Conservation (phyloP, 2,329 filamentous ascomycete species). For the Paracamarosporium sp. region DNA sequence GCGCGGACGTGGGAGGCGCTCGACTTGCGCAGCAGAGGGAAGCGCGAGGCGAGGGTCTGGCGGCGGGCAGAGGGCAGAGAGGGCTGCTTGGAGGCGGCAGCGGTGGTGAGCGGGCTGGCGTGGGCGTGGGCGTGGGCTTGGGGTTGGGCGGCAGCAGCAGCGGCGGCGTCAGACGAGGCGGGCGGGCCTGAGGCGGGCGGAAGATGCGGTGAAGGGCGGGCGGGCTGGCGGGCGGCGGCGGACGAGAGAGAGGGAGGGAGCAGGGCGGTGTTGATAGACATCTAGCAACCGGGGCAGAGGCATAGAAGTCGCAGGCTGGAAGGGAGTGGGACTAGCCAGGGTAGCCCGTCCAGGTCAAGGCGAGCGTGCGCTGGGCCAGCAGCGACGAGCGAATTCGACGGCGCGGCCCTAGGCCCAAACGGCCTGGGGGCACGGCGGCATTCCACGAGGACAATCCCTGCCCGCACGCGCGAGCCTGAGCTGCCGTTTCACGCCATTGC, state of each 20-base stretch:
- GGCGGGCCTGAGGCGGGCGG: conserved; percentile 10
- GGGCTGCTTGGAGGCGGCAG: conserved; percentile 2
- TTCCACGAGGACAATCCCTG: conserved; percentile 8
- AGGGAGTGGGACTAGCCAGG: conserved; percentile 44
- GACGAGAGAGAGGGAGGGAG: conserved; percentile 32
- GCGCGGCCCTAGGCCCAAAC: background rate
- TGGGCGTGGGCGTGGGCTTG: conserved; percentile 4
- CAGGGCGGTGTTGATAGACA: conserved; percentile 42
- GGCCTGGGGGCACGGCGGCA: conserved; percentile 2
- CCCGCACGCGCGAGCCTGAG: conserved; percentile 3
- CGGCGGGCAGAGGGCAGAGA: conserved; percentile 18
- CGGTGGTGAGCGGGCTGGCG: conserved; percentile 8
- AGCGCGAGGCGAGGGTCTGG: conserved; percentile 40
- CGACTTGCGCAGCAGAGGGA: conserved; percentile 42
- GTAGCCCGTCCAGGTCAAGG: conserved; percentile 27
- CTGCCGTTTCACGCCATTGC: background rate
- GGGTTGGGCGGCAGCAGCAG: too few species aligned
- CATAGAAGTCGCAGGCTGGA: conserved; percentile 39
- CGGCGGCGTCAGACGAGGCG: conserved; percentile 8
- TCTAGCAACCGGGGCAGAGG: conserved; percentile 39
- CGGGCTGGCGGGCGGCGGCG: conserved; percentile 22
- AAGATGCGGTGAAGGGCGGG: conserved; percentile 9
- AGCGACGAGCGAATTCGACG: background rate
- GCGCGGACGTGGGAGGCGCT: conserved; percentile 34
- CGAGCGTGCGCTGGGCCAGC: conserved; percentile 11